A percentile compares a stretch with the other conserved stretches of the same genome.
Evolutionary conservation across 2,329 filamentous ascomycete species (phyloP).

Genomic region (Talaromyces atroroseus): DNA sequence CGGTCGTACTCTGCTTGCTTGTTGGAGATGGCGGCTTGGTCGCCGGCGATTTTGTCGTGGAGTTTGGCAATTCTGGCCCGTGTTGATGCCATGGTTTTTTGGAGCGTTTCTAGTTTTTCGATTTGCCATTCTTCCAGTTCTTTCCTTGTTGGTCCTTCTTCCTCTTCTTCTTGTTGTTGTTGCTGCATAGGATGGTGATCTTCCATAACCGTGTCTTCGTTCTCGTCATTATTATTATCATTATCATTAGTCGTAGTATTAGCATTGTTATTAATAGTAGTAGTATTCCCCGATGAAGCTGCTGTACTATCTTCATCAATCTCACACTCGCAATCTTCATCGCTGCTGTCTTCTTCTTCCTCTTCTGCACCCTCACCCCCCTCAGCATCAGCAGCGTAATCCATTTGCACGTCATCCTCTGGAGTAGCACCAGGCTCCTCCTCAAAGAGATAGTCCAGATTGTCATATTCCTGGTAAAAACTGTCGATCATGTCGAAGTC

Average conservation of each 20-base stretch:
- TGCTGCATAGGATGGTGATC: no score
- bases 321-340: constrained; percentile 15
- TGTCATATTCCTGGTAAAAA: not conserved
- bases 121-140: not conserved
- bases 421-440: not conserved
- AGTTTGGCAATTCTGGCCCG: not conserved
- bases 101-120: not conserved
- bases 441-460: not conserved
- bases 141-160: not conserved
- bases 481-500: not conserved
- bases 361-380: not conserved
- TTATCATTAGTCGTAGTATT: not conserved
- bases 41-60: not conserved
- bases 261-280: not conserved
- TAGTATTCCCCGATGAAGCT: not conserved
- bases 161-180: not conserved
- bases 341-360: not conserved
- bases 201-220: no score
- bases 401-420: not conserved
- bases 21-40: not conserved
- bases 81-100: not conserved
- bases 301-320: constrained; percentile 8
- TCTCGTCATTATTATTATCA: no score
- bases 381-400: not conserved
- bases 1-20: not conserved